Conservation (phyloP, 169 alveolate genomes). For the Plasmodium knowlesi region DNA sequence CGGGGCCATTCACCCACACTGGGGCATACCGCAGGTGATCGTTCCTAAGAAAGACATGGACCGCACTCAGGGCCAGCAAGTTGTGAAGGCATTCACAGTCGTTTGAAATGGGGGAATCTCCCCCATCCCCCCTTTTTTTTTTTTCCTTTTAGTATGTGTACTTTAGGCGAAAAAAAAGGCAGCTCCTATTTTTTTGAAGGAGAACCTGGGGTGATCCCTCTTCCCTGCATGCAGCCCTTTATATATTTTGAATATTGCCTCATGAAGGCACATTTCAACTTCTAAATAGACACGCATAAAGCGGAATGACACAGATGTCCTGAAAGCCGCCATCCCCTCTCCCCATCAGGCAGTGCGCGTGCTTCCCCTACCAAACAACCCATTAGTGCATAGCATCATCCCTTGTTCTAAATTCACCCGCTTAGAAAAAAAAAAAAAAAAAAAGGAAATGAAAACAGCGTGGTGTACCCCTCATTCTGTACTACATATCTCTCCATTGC, state of each 20-base stretch:
- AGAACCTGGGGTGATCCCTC: neutral
- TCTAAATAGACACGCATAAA: neutral
- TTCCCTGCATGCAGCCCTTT: neutral
- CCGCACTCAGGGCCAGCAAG: neutral
- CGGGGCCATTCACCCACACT: conserved; percentile 92
- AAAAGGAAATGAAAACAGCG: neutral
- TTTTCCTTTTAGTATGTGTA: neutral
- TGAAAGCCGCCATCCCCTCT: neutral
- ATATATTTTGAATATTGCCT: neutral
- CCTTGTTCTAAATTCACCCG: neutral
- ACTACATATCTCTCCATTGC: no score
- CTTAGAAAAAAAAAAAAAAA: neutral
- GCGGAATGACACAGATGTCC: neutral
- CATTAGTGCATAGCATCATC: neutral
- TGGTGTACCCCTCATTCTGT: neutral
- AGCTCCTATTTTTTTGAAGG: neutral
- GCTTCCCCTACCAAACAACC: neutral
- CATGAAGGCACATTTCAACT: neutral
- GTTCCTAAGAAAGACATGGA: conserved; percentile 76
- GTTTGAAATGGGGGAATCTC: neutral
- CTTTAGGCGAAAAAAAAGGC: neutral
- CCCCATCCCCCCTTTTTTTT: conserved; percentile 5
- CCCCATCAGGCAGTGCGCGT: neutral
- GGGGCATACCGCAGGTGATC: conserved; percentile 91
- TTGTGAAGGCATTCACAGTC: conserved; percentile 34